Percentiles rank a stretch among this genome's conserved stretches.
phyloP scores from a whole-genome alignment of 202 grass and related monocot genomes.

The Musa balbisiana region DNA sequence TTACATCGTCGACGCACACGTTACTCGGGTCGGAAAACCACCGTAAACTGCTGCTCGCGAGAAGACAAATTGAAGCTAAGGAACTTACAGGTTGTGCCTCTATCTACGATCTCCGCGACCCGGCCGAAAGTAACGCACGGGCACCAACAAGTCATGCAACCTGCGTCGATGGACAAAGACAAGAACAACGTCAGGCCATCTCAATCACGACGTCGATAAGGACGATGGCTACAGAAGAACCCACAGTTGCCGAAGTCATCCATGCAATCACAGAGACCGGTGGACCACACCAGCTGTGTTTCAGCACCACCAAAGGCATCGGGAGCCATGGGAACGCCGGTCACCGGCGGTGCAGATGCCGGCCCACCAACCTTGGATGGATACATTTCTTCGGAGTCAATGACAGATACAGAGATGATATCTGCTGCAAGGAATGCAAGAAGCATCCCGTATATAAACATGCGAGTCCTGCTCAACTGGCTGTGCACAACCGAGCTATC shows the following conservation, averaged over 20 bases:
- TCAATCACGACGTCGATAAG: too few species aligned
- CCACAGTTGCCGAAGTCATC: conserved; percentile 54
- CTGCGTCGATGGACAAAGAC: conserved; percentile 5
- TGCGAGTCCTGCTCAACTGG: too few species aligned
- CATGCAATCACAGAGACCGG: conserved; percentile 47
- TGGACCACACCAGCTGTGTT: conserved; percentile 32
- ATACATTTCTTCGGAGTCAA: too few species aligned
- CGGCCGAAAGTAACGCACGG: conserved; percentile 67
- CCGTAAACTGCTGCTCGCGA: too few species aligned
- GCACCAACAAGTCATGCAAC: conserved; percentile 55
- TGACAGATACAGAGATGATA: too few species aligned
- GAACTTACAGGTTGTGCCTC: conserved; percentile 41
- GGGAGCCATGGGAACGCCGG: conserved; percentile 5
- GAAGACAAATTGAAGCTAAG: not conserved
- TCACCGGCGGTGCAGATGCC: not conserved
- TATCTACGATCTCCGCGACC: conserved; percentile 43
- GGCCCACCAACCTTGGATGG: too few species aligned
- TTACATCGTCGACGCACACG: not conserved
- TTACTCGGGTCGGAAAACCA: too few species aligned
- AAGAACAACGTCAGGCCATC: too few species aligned
- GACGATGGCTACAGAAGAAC: too few species aligned
- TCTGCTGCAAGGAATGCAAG: too few species aligned
- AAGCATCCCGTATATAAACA: too few species aligned
- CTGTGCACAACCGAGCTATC: too few species aligned
- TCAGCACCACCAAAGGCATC: not conserved